Base-by-base conservation (phyloP, 306 rosid species). In the Coriaria nepalensis region DNA sequence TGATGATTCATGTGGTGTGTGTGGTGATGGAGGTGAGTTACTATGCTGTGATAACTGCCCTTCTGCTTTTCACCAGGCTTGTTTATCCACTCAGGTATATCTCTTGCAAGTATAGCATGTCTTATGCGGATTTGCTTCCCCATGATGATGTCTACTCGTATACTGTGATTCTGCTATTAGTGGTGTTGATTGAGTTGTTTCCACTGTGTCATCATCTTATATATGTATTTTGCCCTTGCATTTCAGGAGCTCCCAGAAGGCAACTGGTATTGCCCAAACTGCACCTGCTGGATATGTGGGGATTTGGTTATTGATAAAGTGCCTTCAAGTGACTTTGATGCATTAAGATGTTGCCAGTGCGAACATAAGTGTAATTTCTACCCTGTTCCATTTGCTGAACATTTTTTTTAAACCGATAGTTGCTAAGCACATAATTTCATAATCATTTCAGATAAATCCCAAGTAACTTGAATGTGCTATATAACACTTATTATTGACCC, bases 31-130 rank as follows among this genome's bases (percentile, higher is more conserved):
- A 45, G 98, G 96, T 35, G 96, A 85, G 70, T 65, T 92, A 67
- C 73, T 85, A 58, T 85, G 98, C 72, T 92, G 98, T 62, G 96
- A 92, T 70, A 82, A 69, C 68, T 92, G 96, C 46, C 98, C 98
- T 36, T 92, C 98, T 49, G 80, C 98, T 56, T 92, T 68, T 63
- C 98, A 92, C 69, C 80, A 58, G 68, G 64, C 81, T 69, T 92
- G 96, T 78, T 73, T 92, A 78, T 72, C 83, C 50, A 13, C 69
- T 55, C 81, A 81, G 98, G 98, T 90, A 55, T 57, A 82, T 67
- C 55, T 64, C 65, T 57, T 61, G 46, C 38, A 43, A 35, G 43
- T 20, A 10, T 63, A 45, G 47, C 11, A 13, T 39, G 58, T 49
- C 51, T 53, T 64, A 50, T 63, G 47, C 50, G 53, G 64, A 59